Conservation (phyloP, 306 rosid species). For the Begonia masoniana region DNA sequence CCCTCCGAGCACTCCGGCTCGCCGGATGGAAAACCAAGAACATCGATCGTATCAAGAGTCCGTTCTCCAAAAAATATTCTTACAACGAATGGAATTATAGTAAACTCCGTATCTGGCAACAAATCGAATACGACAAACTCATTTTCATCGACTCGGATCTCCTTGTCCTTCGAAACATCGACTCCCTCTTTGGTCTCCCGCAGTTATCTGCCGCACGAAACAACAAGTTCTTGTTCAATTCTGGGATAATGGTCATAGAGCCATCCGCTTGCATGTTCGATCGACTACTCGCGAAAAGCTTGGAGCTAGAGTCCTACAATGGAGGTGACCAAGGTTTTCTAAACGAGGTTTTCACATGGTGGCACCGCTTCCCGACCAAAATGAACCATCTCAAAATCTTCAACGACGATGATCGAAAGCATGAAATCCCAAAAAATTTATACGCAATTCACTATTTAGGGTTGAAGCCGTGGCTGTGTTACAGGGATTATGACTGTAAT, state of each 20-base stretch:
- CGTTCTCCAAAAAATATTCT: constrained; percentile 33
- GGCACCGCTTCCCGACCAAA: constrained; percentile 60
- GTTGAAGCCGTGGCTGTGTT: constrained; percentile 84
- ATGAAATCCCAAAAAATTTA: constrained; percentile 10
- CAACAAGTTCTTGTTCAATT: constrained; percentile 33
- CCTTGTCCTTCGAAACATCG: constrained; percentile 28
- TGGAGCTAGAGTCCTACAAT: constrained; percentile 34
- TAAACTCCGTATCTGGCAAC: constrained; percentile 69
- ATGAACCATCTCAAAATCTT: constrained; percentile 33
- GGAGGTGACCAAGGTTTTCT: constrained; percentile 87
- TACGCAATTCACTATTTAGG: constrained; percentile 59
- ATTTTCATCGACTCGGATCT: constrained; percentile 70
- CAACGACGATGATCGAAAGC: neutral
- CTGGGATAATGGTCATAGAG: constrained; percentile 68
- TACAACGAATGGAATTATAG: constrained; percentile 85
- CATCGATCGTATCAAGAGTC: constrained; percentile 43
- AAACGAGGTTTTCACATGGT: constrained; percentile 68
- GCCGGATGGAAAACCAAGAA: constrained; percentile 60
- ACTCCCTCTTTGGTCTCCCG: constrained; percentile 31
- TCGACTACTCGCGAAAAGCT: constrained; percentile 26
- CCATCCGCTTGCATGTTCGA: constrained; percentile 66
- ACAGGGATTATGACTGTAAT: constrained; percentile 83
- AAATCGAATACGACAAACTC: constrained; percentile 36
- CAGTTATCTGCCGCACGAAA: constrained; percentile 57
- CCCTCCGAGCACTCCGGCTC: constrained; percentile 25